Base-by-base conservation (phyloP, 225 moss, liverwort and hornwort species). In the Marchantia paleacea region DNA sequence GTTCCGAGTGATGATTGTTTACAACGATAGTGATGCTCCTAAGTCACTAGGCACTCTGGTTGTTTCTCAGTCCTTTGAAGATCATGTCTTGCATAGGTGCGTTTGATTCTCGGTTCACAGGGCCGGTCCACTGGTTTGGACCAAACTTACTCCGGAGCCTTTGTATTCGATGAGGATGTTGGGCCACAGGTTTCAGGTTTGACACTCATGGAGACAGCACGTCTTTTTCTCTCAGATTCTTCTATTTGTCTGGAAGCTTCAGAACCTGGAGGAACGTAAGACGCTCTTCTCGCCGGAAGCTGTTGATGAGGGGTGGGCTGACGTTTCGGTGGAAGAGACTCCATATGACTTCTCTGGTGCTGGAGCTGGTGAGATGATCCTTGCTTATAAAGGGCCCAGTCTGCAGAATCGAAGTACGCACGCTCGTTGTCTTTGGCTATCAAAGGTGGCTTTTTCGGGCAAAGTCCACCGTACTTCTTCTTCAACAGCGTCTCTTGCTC, bases 351-450 rank as follows among this genome's bases (percentile, higher is more conserved):
- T 30, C 57, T 58, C 28, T 51, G 61, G 19, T 61, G 69, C 52
- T 55, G 55, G 19, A 55, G 75, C 19, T 55, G 75, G 72, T 70
- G 73, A 63, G 63, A 65, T 70, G 66, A 65, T 54, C 91, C 83
- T 87, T 94, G 92, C 93, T 97, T 97, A 85, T 92, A 94, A 79
- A 97, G 94, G 64, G 94, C 94, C 97, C 97, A 97, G 78, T 97
- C 97, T 69, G 94, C 94, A 25, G 97, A 97, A 85, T 97, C 96
- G 85, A 97, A 97, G 82, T 93, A 96, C 61, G 93, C 95, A 82
- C 93, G 89, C 82, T 92, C 96, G 79, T 94, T 92, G 82, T 96
- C 91, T 91, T 97, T 97, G 14, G 94, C 92, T 67, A 97, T 93
- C 72, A 97, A 88, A 75, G 96, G 92, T 77, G 97, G 97, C 87